A percentile compares a stretch with the other conserved stretches of the same genome.
Conservation (phyloP, 495 filamentous ascomycete species). For the Podospora comata region DNA sequence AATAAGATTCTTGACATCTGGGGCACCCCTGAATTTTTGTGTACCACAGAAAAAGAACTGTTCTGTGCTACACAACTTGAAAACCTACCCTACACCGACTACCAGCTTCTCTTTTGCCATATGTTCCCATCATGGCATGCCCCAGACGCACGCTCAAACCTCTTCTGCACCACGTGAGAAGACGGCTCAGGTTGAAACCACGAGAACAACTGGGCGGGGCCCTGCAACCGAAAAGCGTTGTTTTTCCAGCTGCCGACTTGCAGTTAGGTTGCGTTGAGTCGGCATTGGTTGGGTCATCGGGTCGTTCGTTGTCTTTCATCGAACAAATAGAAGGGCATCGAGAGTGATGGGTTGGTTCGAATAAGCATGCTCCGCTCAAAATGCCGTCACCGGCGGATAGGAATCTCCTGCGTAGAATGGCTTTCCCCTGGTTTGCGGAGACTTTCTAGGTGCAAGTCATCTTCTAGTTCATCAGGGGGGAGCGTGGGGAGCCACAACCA, state of each 20-base stretch:
- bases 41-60: neutral
- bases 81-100: neutral
- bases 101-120: neutral
- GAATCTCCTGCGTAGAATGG: neutral
- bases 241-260: neutral
- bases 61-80: neutral
- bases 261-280: neutral
- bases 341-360: neutral
- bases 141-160: neutral
- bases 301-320: too few relatives aligned
- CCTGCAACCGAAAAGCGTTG: constrained; percentile 3
- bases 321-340: neutral
- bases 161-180: neutral
- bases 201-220: constrained; percentile 1
- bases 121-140: neutral
- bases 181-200: neutral
- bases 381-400: neutral
- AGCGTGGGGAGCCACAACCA: neutral
- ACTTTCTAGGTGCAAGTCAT: neutral
- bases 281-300: neutral
- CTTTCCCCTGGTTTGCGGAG: neutral
- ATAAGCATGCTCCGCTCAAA: neutral
- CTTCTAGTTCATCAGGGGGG: neutral
- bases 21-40: neutral
- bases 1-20: neutral